A percentile compares a stretch with the other conserved stretches of the same genome.
Evolutionary conservation across 495 filamentous ascomycete genomes (phyloP).

Genomic region (Talaromyces wortmannii): DNA sequence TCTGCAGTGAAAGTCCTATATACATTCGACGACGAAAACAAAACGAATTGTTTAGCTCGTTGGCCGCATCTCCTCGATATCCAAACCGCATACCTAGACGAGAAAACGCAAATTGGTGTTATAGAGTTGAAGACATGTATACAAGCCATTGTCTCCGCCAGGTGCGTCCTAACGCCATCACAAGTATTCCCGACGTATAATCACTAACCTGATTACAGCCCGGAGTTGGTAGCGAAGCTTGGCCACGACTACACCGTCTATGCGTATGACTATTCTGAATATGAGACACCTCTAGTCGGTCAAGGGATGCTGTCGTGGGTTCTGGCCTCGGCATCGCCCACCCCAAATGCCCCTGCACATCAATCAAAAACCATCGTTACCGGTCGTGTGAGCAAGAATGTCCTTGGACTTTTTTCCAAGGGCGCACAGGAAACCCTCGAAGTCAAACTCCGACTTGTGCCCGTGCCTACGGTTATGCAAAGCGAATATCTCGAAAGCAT

Average conservation of each 20-base stretch:
- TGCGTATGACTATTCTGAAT: conserved; percentile 93
- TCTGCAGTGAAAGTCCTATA: conserved; percentile 80
- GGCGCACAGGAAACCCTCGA: conserved; percentile 86
- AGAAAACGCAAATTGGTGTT: conserved; percentile 71
- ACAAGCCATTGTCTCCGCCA: conserved; percentile 72
- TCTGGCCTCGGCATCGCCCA: conserved; percentile 55
- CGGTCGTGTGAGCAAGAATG: conserved; percentile 80
- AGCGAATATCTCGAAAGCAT: conserved; percentile 60
- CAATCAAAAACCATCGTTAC: conserved; percentile 74
- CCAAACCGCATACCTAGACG: conserved; percentile 74
- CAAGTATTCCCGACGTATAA: conserved; percentile 14
- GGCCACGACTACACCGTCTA: conserved; percentile 95
- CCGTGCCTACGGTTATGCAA: conserved; percentile 69
- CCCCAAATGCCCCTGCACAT: conserved; percentile 45
- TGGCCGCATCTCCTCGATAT: conserved; percentile 77
- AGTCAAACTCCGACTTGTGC: conserved; percentile 83
- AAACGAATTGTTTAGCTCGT: conserved; percentile 86
- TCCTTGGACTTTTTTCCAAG: conserved; percentile 74
- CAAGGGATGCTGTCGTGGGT: conserved; percentile 94
- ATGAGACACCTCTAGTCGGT: conserved; percentile 84
- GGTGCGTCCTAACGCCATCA: conserved; percentile 29
- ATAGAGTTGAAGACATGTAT: conserved; percentile 88
- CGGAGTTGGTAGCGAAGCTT: conserved; percentile 76
- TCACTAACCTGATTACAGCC: conserved; percentile 44
- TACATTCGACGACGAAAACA: conserved; percentile 85